A percentile compares a stretch with the other conserved stretches of the same genome.
phyloP scores from a whole-genome alignment of 176 grass and related monocot species.

The Calamus simplicifolius region DNA sequence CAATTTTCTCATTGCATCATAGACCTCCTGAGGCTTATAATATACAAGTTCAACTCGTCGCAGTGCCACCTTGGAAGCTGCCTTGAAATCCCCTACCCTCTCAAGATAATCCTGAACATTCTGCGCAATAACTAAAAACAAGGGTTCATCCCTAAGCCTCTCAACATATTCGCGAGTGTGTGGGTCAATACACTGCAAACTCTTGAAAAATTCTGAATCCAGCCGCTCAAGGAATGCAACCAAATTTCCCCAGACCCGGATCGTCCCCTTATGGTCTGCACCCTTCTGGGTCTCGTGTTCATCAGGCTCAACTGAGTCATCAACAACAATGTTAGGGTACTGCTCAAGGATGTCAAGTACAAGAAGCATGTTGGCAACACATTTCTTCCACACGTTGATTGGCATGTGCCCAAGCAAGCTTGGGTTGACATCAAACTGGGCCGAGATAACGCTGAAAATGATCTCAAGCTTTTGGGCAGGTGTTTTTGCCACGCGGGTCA shows the following conservation, averaged over 20 bases:
- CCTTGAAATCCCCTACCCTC: conserved; percentile 54
- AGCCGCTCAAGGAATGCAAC: conserved; percentile 88
- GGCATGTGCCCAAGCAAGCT: conserved; percentile 97
- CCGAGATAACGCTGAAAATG: conserved; percentile 78
- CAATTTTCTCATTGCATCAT: conserved; percentile 85
- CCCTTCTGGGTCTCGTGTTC: conserved; percentile 86
- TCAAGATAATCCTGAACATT: conserved; percentile 90
- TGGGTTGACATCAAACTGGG: conserved; percentile 97
- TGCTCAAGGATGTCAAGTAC: conserved; percentile 84
- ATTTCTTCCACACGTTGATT: conserved; percentile 80
- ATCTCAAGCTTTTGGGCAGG: conserved; percentile 94
- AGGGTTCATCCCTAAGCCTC: conserved; percentile 88
- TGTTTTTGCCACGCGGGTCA: conserved; percentile 86
- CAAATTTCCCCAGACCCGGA: conserved; percentile 72
- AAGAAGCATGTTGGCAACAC: conserved; percentile 82
- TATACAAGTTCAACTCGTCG: conserved; percentile 80
- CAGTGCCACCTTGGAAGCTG: conserved; percentile 73
- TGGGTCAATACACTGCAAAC: conserved; percentile 73
- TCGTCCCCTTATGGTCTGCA: conserved; percentile 51
- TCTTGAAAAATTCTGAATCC: conserved; percentile 89
- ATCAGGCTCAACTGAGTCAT: conserved; percentile 56
- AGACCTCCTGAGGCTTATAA: conserved; percentile 97
- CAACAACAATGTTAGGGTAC: conserved; percentile 85
- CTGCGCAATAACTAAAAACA: conserved; percentile 82
- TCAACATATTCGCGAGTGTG: conserved; percentile 88